Evolutionary conservation across 2,329 filamentous ascomycete species (phyloP).

Genomic region (Aureobasidium sp.): DNA sequence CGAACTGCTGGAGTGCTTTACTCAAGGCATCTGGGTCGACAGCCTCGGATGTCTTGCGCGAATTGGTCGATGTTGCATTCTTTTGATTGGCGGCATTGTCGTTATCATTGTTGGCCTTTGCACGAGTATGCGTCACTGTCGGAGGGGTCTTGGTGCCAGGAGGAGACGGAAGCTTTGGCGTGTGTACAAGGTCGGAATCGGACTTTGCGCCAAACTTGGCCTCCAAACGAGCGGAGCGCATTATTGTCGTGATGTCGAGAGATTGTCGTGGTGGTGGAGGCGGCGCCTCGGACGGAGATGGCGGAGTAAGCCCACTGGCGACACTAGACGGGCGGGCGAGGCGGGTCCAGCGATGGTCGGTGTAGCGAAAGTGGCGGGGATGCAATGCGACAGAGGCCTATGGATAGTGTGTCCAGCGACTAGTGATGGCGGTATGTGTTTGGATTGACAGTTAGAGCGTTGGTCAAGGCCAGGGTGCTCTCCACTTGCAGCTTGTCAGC

Average conservation of each 20-base stretch:
- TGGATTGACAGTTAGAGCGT: slow-evolving; percentile 7
- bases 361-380: background rate
- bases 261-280: background rate
- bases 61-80: slow-evolving; percentile 14
- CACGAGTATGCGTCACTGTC: slow-evolving; percentile 40
- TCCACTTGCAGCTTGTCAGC: background rate
- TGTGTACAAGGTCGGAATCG: slow-evolving; percentile 27
- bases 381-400: background rate
- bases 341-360: background rate
- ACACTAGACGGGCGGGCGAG: background rate
- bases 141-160: slow-evolving; percentile 53
- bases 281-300: slow-evolving; percentile 1
- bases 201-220: slow-evolving; percentile 9
- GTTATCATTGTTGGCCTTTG: slow-evolving; percentile 18
- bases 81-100: slow-evolving; percentile 2
- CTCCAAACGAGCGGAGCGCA: slow-evolving; percentile 6
- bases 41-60: slow-evolving; percentile 39
- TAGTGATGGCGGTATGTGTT: slow-evolving; percentile 1
- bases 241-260: background rate
- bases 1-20: slow-evolving; percentile 53
- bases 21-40: slow-evolving; percentile 51
- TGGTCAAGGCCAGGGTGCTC: background rate
- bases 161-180: slow-evolving; percentile 43
- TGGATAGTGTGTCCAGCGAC: background rate
- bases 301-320: background rate